Conservation (phyloP, 2,329 filamentous ascomycete genomes). For the Pyrenophora tritici-repentis region DNA sequence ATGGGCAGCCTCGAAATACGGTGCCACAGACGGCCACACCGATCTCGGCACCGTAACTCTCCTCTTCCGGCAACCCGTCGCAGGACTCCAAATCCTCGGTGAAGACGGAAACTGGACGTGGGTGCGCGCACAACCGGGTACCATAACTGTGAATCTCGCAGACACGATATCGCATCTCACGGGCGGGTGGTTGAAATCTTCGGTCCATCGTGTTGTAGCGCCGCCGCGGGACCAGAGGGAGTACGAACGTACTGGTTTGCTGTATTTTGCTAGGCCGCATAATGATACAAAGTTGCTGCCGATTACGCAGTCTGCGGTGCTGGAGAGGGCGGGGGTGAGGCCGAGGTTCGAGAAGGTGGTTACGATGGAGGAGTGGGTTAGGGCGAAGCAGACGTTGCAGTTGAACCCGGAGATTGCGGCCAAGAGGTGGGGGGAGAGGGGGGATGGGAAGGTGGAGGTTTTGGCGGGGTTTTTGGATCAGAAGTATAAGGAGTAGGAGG, state of each 20-base stretch:
- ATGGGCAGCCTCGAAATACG: conserved; percentile 45
- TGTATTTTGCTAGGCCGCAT: conserved; percentile 49
- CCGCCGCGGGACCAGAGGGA: conserved; percentile 51
- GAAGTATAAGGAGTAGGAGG: neutral
- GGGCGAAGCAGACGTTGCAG: too few species aligned
- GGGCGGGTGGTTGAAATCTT: conserved; percentile 54
- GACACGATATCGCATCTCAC: conserved; percentile 50
- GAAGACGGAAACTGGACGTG: conserved; percentile 54
- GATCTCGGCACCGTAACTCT: conserved; percentile 56
- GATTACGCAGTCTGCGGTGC: conserved; percentile 44
- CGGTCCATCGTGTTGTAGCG: conserved; percentile 56
- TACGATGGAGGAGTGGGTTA: too few species aligned
- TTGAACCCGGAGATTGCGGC: conserved; percentile 25
- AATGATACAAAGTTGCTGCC: conserved; percentile 46
- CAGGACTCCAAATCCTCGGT: conserved; percentile 55
- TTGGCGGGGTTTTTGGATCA: conserved; percentile 15
- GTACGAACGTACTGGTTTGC: conserved; percentile 46
- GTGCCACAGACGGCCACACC: conserved; percentile 56
- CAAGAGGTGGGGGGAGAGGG: conserved; percentile 31
- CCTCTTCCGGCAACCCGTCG: conserved; percentile 55
- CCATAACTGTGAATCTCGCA: conserved; percentile 57
- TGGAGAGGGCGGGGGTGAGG: conserved; percentile 34
- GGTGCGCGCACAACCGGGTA: conserved; percentile 52
- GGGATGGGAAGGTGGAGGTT: conserved; percentile 33
- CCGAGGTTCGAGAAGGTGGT: conserved; percentile 18